Base-by-base conservation (phyloP, 2,329 filamentous ascomycete species). In the Huntiella omanensis region DNA sequence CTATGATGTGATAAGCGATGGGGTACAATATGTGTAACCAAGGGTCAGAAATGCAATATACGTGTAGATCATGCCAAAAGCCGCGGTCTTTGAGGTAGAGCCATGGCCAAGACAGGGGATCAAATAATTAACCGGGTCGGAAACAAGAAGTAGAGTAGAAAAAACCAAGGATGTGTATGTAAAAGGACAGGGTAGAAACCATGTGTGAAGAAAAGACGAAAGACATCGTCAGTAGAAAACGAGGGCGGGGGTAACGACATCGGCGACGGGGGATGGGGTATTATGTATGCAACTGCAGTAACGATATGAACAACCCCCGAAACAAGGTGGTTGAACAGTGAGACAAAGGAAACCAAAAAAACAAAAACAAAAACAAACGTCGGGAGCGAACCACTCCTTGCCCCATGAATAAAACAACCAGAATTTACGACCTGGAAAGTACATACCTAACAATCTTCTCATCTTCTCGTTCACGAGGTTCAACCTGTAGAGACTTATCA, bases 381-480 rank as follows among this genome's bases (percentile, higher is more conserved):
- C 16, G 6, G 12, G 13, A 36, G 35, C 11, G 37, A 47, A 17
- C 22, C 22, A 42, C 7, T 22, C 16, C 22, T 15, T 12, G 13
- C 13, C 11, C 40, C 19, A 15, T 8, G 12, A 32, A 42, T 32
- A 5, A 28, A 28, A 13, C 40, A 28, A 32, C 13, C n/a, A 12
- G 38, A 40, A n/a, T 42, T 42, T 35, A 49, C 37, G 35, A 37
- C 37, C 47, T 39, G 36, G 48, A 53, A 53, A 55, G 45, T 53
- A 70, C 75, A 57, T 78, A 93, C 87, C 91, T 92, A 60, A 94
- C 88, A 70, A 98, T 96, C 72, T 96, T 96, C 67, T 98, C 91
- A 59, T 98, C 91, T 67, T 98, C 91, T 56, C 91, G 75, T 67
- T 98, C 91, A 57, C 91, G 75, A 52, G 91, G 91, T 62, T 98